These are phyloP conservation scores for Nannizzia gypsea DNA, from an alignment of 2,329 filamentous ascomycete genomes.

Conservation along the genomic window DNA sequence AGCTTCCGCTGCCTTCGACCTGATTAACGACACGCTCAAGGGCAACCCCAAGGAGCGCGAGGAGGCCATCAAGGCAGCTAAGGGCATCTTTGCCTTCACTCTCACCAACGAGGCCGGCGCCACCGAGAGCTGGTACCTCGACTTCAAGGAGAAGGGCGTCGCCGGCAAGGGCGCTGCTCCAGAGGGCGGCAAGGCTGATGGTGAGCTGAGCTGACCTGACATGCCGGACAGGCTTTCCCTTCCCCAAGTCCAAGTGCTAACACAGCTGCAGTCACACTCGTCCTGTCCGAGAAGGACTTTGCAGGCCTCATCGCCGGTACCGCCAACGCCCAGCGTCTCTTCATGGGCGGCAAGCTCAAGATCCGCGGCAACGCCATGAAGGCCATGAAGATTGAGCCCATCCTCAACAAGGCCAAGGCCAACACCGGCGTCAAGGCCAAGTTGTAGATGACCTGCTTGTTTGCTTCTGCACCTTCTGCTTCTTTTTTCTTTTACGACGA, in stretches of 20 bases:
- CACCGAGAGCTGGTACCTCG: conserved; percentile 82
- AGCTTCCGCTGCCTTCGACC: conserved; percentile 81
- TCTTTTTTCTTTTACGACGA: not conserved
- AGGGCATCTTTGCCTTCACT: conserved; percentile 79
- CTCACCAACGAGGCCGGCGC: conserved; percentile 78
- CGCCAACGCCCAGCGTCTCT: conserved; percentile 86
- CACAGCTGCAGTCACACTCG: conserved; percentile 57
- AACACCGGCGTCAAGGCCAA: conserved; percentile 52
- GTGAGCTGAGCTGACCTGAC: conserved; percentile 35
- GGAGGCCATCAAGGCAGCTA: conserved; percentile 78
- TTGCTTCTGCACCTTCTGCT: too few relatives aligned
- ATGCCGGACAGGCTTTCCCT: not conserved
- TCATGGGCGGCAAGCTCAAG: conserved; percentile 99
- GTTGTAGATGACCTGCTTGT: conserved; percentile 42
- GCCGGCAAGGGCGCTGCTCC: conserved; percentile 64
- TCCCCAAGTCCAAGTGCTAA: too few relatives aligned
- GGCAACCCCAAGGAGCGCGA: conserved; percentile 62
- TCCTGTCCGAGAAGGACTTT: conserved; percentile 78
- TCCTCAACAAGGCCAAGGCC: conserved; percentile 74
- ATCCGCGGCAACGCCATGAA: conserved; percentile 98
- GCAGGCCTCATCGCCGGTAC: conserved; percentile 69
- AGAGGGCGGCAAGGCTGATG: conserved; percentile 64
- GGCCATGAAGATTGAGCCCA: conserved; percentile 85
- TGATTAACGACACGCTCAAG: conserved; percentile 62
- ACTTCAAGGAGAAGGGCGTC: conserved; percentile 78